Base-by-base conservation (phyloP, 331 rosid genomes). In the Quercus tomentella region DNA sequence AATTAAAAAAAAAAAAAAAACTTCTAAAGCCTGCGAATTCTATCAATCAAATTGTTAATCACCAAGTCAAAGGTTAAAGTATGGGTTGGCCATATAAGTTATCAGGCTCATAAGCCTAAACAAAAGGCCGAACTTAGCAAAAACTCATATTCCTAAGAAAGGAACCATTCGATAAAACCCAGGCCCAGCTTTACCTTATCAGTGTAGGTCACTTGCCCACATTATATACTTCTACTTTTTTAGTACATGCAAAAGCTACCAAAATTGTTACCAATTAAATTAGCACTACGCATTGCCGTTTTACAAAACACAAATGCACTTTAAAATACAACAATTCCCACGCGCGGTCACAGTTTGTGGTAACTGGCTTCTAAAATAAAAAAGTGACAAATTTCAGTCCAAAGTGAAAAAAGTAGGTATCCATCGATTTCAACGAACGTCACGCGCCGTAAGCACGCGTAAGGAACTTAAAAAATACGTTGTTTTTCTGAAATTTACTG, bases 361-460 rank as follows among this genome's bases (percentile, higher is more conserved):
- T 4, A 12, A 41, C 7, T 1, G 7, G 43, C 41, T 20, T 6
- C 3, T n/a, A 1, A 8, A 18, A 1, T 1, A 4, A 22, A 11
- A 14, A 49, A 49, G 55, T 14, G 18, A 49, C 55, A 14, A 49
- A 11, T 49, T 15, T 15, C 16, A 4, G 18, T 12, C 18, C 6
- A 49, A 49, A 14, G 55, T 14, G 0, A 15, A 15, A 49, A 14
- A 12, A 14, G 16, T 49, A 14, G 55, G 1, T 49, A 49, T 49
- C 55, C 55, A 14, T 49, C 55, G 55, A 6, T 16, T 60, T 18
- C 6, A 33, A 2, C 35, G 14, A 1, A 16, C n/a, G 7, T 25
- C 77, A 86, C 77, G 75, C 28, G n/a, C 23, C 0, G 1, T 16
- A 83, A 26, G 6, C 66, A 83, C 83, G 90, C 84, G 88, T 87